Conservation (phyloP, 108 stramenopile genomes). For the Cylindrotheca closterium region DNA sequence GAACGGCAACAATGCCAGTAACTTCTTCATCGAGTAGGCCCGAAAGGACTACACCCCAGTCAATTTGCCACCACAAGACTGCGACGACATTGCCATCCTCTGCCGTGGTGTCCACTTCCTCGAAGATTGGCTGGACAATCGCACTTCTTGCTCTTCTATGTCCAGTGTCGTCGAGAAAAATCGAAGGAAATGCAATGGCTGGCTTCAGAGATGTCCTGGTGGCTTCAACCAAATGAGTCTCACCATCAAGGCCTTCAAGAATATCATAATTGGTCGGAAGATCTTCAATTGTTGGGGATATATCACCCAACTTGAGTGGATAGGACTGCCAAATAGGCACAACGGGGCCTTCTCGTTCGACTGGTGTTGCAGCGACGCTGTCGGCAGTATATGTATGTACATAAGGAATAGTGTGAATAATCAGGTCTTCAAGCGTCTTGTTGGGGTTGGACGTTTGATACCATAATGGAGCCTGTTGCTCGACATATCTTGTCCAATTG, state of each 20-base stretch:
- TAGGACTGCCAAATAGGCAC: neutral
- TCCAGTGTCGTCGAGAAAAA: neutral
- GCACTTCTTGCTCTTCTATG: no score
- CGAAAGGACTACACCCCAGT: slow-evolving; percentile 11
- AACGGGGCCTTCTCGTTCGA: neutral
- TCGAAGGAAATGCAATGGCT: neutral
- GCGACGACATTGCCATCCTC: slow-evolving; percentile 1
- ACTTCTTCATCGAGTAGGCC: slow-evolving; percentile 6
- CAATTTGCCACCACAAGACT: neutral
- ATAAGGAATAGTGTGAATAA: neutral
- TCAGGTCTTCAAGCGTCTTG: neutral
- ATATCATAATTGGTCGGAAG: neutral
- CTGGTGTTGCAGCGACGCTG: neutral
- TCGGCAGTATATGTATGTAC: neutral
- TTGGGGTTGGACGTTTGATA: neutral
- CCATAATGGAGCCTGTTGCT: neutral
- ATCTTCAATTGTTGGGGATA: neutral
- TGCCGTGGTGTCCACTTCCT: neutral
- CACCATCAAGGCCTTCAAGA: neutral
- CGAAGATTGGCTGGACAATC: neutral
- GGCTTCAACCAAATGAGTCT: neutral
- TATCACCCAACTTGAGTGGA: neutral
- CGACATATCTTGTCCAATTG: slow-evolving; percentile 1
- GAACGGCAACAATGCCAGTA: slow-evolving; percentile 48
- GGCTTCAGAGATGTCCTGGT: neutral